Percentiles rank a stretch among this genome's conserved stretches.
Conservation (phyloP, 1,139 yeast species). For the Pneumocystis murina region DNA sequence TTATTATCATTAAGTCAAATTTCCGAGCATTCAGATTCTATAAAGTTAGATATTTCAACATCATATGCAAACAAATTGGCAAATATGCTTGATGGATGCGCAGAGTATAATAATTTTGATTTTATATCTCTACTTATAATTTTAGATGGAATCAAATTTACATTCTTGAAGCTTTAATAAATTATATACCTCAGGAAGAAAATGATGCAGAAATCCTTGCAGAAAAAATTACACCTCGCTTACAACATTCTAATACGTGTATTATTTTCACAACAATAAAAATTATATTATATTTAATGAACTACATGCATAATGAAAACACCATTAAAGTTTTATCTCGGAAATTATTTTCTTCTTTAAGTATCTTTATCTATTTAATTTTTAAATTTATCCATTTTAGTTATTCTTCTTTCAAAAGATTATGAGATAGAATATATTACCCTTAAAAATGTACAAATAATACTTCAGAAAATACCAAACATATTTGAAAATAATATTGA, state of each 20-base stretch:
- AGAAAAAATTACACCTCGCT: conserved; percentile 53
- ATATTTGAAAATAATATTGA: conserved; percentile 49
- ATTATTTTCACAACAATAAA: conserved; percentile 69
- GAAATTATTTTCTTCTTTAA: background rate
- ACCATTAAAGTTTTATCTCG: background rate
- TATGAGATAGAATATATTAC: conserved; percentile 75
- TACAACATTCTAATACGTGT: conserved; percentile 70
- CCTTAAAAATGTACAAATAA: conserved; percentile 61
- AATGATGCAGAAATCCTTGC: conserved; percentile 53
- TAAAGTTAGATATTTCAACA: conserved; percentile 42
- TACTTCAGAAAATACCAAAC: conserved; percentile 52
- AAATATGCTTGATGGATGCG: conserved; percentile 36
- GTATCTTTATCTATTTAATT: background rate
- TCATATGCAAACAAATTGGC: conserved; percentile 42
- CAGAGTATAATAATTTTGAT: conserved; percentile 31
- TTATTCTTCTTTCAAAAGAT: conserved; percentile 59
- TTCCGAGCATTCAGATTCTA: conserved; percentile 39
- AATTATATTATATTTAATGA: conserved; percentile 53
- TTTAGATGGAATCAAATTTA: conserved; percentile 56
- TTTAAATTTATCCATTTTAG: conserved; percentile 23
- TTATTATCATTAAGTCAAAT: conserved; percentile 54
- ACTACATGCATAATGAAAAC: conserved; percentile 34
- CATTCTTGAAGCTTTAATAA: conserved; percentile 51
- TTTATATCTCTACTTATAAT: background rate
- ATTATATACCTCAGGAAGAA: conserved; percentile 54